phyloP scores from a whole-genome alignment of 2,329 filamentous ascomycete genomes.

The Chrysoporthe austroafricana region DNA sequence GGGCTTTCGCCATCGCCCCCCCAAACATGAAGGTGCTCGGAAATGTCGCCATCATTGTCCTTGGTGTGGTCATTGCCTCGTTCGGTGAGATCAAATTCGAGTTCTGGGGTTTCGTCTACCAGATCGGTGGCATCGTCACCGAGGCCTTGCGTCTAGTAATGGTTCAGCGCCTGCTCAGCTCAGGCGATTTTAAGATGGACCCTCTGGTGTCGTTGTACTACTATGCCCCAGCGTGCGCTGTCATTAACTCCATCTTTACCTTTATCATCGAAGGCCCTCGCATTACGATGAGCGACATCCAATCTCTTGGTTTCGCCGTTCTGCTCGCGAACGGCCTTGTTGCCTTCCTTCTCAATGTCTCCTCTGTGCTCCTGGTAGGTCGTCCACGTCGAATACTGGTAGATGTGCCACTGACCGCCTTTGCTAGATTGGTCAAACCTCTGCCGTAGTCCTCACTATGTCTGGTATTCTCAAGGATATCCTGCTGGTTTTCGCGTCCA shows the following conservation, averaged over 20 bases:
- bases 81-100: slow-evolving; percentile 91
- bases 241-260: slow-evolving; percentile 75
- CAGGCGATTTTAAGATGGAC: slow-evolving; percentile 83
- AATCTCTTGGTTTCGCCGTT: slow-evolving; percentile 68
- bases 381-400: no score
- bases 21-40: slow-evolving; percentile 80
- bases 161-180: slow-evolving; percentile 76
- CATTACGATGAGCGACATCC: slow-evolving; percentile 67
- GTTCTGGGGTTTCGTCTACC: slow-evolving; percentile 73
- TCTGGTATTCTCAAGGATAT: slow-evolving; percentile 76
- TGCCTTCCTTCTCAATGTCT: slow-evolving; percentile 77
- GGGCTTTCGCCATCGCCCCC: slow-evolving; percentile 77
- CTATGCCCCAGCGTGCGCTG: slow-evolving; percentile 77
- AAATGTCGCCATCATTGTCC: slow-evolving; percentile 87
- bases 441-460: slow-evolving; percentile 72
- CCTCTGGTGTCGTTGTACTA: slow-evolving; percentile 82
- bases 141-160: slow-evolving; percentile 78
- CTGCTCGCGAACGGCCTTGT: slow-evolving; percentile 73
- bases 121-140: slow-evolving; percentile 73
- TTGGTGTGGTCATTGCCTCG: slow-evolving; percentile 89
- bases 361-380: slow-evolving; percentile 77
- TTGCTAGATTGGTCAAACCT: slow-evolving; percentile 69
- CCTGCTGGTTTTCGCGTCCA: slow-evolving; percentile 68
- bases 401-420: background rate
- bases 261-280: slow-evolving; percentile 70